A percentile compares a stretch with the other conserved stretches of the same genome.
Conservation (phyloP, 306 rosid genomes). For the Notholithocarpus densiflorus region DNA sequence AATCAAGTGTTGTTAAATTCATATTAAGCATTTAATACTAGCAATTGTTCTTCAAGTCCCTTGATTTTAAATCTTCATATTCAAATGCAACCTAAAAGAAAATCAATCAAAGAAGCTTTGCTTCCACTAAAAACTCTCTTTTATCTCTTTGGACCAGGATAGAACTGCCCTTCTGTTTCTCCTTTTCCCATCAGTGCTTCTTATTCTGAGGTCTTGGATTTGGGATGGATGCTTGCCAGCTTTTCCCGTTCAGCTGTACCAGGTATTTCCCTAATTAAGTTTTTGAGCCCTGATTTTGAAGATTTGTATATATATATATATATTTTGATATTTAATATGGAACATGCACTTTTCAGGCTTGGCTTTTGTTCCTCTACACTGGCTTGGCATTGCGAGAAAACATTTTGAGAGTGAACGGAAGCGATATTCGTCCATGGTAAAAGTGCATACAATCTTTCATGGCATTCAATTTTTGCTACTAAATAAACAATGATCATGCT, state of each 20-base stretch:
- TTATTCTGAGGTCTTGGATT: conserved; percentile 74
- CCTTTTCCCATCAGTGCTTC: conserved; percentile 73
- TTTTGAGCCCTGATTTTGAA: not conserved
- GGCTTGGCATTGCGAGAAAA: conserved; percentile 95
- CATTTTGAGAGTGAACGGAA: conserved; percentile 88
- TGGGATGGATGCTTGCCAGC: conserved; percentile 98
- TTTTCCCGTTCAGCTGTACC: conserved; percentile 91
- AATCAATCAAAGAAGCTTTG: too few relatives aligned
- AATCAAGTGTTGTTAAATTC: too few relatives aligned
- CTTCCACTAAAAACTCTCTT: too few relatives aligned
- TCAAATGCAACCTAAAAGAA: too few relatives aligned
- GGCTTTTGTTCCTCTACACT: conserved; percentile 94
- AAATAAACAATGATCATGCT: too few relatives aligned
- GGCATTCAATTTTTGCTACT: not conserved
- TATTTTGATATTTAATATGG: too few relatives aligned
- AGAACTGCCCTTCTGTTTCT: conserved; percentile 91
- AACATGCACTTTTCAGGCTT: conserved; percentile 52
- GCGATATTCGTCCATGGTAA: conserved; percentile 98
- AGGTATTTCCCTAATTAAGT: conserved; percentile 43
- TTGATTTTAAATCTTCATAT: too few relatives aligned
- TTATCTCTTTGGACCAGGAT: conserved; percentile 60
- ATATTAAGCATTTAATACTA: too few relatives aligned
- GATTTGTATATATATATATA: not conserved
- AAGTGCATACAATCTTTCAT: not conserved
- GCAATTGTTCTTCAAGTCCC: too few relatives aligned